Evolutionary conservation across 192 early-diverging fungal species (phyloP).

Genomic region (Globomyces pollinis-pini): DNA sequence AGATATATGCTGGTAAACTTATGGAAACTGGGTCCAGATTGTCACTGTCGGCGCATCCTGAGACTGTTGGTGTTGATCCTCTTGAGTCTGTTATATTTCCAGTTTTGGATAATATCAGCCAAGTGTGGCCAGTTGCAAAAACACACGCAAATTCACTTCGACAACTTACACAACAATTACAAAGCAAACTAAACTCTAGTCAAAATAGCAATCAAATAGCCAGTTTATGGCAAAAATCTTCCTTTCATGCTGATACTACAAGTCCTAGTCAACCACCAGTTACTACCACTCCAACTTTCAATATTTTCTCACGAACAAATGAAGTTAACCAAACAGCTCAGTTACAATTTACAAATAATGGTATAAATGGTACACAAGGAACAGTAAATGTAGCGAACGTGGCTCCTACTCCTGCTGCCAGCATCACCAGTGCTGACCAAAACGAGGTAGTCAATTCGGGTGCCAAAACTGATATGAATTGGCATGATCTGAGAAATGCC

Average conservation of each 20-base stretch:
- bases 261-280: neutral
- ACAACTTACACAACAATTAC: neutral
- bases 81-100: slow-evolving; percentile 9
- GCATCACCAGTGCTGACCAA: neutral
- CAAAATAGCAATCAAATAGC: too few relatives aligned
- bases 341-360: too few relatives aligned
- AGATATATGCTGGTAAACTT: neutral
- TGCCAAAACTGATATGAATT: neutral
- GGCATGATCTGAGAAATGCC: neutral
- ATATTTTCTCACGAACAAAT: neutral
- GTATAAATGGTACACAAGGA: neutral
- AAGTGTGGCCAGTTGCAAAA: slow-evolving; percentile 6
- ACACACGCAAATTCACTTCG: neutral
- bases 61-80: neutral
- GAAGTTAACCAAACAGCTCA: too few relatives aligned
- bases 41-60: neutral
- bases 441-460: neutral
- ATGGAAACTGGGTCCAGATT: neutral
- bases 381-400: neutral
- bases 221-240: too few relatives aligned
- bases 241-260: too few relatives aligned
- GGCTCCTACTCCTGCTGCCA: neutral
- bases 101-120: slow-evolving; percentile 9
- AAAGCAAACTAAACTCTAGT: neutral
- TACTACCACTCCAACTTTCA: neutral